Percentiles rank a stretch among this genome's conserved stretches.
Evolutionary conservation across 2,329 filamentous ascomycete genomes (phyloP).

Genomic region (Gliomastix tumulicola): DNA sequence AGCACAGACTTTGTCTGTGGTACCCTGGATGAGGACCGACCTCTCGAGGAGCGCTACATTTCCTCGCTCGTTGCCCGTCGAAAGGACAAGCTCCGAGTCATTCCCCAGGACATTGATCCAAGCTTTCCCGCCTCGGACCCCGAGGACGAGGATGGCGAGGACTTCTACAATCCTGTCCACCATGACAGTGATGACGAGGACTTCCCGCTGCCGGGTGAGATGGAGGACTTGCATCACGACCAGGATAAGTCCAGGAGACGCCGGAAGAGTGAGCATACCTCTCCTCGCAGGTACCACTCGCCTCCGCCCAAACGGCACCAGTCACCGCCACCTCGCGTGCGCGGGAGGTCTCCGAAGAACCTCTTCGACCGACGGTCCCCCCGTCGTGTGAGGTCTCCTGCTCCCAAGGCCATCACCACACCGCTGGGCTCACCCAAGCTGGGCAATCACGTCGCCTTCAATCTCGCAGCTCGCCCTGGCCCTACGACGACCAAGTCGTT

Average conservation of each 20-base stretch:
- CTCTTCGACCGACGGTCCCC: conserved; percentile 66
- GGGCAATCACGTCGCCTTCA: conserved; percentile 27
- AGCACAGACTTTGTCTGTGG: conserved; percentile 99
- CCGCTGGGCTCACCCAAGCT: conserved; percentile 30
- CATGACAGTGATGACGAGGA: conserved; percentile 62
- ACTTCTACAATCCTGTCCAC: conserved; percentile 48
- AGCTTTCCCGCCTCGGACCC: conserved; percentile 94
- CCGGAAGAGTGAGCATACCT: conserved; percentile 42
- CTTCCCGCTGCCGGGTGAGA: conserved; percentile 66
- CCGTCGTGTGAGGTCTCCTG: conserved; percentile 62
- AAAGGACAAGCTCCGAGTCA: conserved; percentile 70
- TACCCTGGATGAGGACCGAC: conserved; percentile 90
- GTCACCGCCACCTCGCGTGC: conserved; percentile 32
- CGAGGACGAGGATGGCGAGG: conserved; percentile 76
- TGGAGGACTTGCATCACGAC: conserved; percentile 59
- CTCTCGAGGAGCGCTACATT: conserved; percentile 89
- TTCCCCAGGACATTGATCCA: conserved; percentile 96
- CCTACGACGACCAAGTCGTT: conserved; percentile 79
- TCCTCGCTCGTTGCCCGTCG: conserved; percentile 76
- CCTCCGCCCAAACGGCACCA: conserved; percentile 28
- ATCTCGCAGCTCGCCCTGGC: conserved; percentile 50
- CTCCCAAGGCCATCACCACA: conserved; percentile 38
- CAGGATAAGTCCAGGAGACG: conserved; percentile 41
- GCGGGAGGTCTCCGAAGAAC: conserved; percentile 42
- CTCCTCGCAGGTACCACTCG: conserved; percentile 36